phyloP scores from a whole-genome alignment of 2,329 filamentous ascomycete genomes.

The Hypoxylon sp. region DNA sequence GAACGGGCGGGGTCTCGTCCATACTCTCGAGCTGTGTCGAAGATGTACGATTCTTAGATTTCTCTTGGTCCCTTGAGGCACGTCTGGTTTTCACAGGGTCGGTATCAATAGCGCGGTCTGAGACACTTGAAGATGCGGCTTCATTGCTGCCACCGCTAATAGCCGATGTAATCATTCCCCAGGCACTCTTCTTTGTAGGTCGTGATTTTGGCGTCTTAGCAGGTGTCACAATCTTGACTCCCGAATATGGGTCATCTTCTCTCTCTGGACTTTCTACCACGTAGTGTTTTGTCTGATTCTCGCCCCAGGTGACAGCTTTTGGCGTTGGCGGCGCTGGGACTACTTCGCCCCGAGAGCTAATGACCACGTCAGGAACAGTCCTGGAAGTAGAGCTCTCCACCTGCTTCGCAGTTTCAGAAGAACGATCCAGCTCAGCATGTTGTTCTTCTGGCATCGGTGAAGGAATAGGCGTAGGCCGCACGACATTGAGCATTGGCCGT shows the following conservation, averaged over 20 bases:
- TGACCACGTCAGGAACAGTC: slow-evolving; percentile 56
- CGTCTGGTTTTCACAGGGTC: slow-evolving; percentile 38
- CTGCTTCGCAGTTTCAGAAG: slow-evolving; percentile 35
- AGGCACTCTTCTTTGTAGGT: slow-evolving; percentile 61
- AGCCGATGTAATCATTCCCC: slow-evolving; percentile 68
- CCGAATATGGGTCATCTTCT: slow-evolving; percentile 52
- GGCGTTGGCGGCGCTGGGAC: slow-evolving; percentile 61
- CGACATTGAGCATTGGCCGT: slow-evolving; percentile 72
- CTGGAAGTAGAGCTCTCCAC: slow-evolving; percentile 31
- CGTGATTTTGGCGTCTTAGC: slow-evolving; percentile 51
- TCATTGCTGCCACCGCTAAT: slow-evolving; percentile 61
- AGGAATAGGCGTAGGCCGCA: slow-evolving; percentile 71
- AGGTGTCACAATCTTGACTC: slow-evolving; percentile 51
- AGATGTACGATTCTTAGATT: slow-evolving; percentile 52
- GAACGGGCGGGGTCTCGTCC: slow-evolving; percentile 64
- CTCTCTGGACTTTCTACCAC: slow-evolving; percentile 72
- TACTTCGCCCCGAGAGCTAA: slow-evolving; percentile 61
- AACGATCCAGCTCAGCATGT: slow-evolving; percentile 41
- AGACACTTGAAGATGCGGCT: slow-evolving; percentile 50
- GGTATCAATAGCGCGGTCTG: slow-evolving; percentile 35
- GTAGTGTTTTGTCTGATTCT: slow-evolving; percentile 75
- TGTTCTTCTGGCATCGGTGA: slow-evolving; percentile 66
- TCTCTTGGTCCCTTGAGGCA: slow-evolving; percentile 42
- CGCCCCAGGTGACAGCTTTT: slow-evolving; percentile 75
- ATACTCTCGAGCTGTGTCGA: slow-evolving; percentile 58